Percentiles rank a stretch among this genome's conserved stretches.
These are phyloP conservation scores for Oemleria cerasiformis DNA, from an alignment of 306 rosid species.

Conservation along the genomic window DNA sequence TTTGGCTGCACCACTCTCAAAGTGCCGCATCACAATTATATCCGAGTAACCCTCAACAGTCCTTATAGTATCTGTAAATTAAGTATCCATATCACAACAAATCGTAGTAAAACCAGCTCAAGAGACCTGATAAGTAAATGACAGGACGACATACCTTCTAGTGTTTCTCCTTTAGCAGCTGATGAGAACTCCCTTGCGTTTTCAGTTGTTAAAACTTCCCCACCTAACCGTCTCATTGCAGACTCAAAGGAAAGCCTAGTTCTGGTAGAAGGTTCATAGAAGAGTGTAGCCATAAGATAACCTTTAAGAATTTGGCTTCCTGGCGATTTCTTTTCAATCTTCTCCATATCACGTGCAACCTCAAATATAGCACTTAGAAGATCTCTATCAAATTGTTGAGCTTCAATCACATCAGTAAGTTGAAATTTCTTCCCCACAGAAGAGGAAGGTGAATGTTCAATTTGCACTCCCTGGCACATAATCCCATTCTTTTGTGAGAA, in stretches of 20 bases:
- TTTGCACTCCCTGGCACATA: constrained; percentile 38
- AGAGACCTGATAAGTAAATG: neutral
- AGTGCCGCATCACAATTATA: constrained; percentile 87
- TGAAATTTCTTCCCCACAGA: constrained; percentile 57
- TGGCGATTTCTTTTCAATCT: constrained; percentile 61
- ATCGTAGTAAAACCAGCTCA: constrained; percentile 1
- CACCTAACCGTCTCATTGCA: constrained; percentile 93
- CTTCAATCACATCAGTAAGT: constrained; percentile 79
- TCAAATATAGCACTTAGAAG: constrained; percentile 60
- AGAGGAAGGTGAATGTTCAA: constrained; percentile 43
- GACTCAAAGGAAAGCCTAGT: constrained; percentile 93
- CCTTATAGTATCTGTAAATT: constrained; percentile 72
- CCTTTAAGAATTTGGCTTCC: constrained; percentile 81
- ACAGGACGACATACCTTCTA: constrained; percentile 56
- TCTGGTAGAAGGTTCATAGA: constrained; percentile 92
- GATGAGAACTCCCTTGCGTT: constrained; percentile 91
- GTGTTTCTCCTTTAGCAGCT: constrained; percentile 92
- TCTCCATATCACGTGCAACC: constrained; percentile 80
- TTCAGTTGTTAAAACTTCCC: constrained; percentile 90
- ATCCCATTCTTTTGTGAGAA: constrained; percentile 22
- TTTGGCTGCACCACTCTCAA: constrained; percentile 93
- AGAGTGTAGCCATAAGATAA: constrained; percentile 87
- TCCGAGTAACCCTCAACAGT: constrained; percentile 89
- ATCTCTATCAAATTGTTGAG: constrained; percentile 80
- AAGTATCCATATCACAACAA: constrained; percentile 13